Evolutionary conservation across 805 yeast species (phyloP).

Genomic region (Monosporozyma aerobia): DNA sequence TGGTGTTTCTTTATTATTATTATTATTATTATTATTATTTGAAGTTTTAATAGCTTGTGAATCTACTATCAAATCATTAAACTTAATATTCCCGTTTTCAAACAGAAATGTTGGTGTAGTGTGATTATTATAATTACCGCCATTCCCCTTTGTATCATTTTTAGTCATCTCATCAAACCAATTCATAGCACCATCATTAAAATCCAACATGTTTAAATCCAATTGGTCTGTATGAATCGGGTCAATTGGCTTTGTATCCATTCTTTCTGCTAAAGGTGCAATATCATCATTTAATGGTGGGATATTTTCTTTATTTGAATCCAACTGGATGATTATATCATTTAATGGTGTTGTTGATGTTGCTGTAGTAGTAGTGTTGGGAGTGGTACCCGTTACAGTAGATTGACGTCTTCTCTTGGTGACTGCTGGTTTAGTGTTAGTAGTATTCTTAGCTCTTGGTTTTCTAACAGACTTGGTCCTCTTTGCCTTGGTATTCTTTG

Average conservation of each 20-base stretch:
- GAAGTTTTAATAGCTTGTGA: not conserved
- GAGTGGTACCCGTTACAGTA: not conserved
- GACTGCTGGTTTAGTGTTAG: not conserved
- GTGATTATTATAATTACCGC: not conserved
- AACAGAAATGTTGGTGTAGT: not conserved
- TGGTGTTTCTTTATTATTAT: conserved; percentile 3
- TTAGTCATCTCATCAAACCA: conserved; percentile 21
- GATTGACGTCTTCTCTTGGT: not conserved
- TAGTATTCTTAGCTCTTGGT: not conserved
- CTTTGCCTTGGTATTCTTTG: conserved; percentile 1
- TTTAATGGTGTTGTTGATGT: not conserved
- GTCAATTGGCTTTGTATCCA: conserved; percentile 2
- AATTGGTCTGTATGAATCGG: conserved; percentile 2
- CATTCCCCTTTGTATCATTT: not conserved
- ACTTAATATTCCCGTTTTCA: not conserved
- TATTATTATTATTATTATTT: not conserved
- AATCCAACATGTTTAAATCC: conserved; percentile 13
- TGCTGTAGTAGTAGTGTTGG: not conserved
- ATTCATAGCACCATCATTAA: conserved; percentile 15
- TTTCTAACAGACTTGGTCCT: not conserved
- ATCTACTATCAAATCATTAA: not conserved
- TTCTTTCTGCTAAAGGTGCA: conserved; percentile 13
- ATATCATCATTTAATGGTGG: conserved; percentile 19
- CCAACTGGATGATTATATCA: not conserved
- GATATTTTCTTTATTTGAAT: conserved; percentile 4